phyloP scores from a whole-genome alignment of 2,329 filamentous ascomycete genomes.

The Aspergillus sp. region DNA sequence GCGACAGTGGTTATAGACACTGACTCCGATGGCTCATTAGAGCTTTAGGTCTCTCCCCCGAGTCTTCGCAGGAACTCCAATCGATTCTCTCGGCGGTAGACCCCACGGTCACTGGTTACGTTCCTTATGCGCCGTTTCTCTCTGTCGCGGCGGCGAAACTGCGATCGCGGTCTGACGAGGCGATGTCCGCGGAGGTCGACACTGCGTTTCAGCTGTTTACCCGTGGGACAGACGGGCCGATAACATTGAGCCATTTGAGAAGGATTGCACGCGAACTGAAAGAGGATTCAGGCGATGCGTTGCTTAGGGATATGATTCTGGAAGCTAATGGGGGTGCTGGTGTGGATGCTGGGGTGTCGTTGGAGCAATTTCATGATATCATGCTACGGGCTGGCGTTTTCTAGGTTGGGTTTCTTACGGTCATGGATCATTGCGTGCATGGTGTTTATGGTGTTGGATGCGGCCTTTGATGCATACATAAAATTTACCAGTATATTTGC shows the following conservation, averaged over 20 bases:
- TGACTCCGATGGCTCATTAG: constrained; percentile 44
- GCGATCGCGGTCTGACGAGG: constrained; percentile 56
- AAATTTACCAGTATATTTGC: background rate
- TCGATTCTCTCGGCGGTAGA: constrained; percentile 81
- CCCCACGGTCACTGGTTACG: constrained; percentile 74
- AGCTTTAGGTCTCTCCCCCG: constrained; percentile 75
- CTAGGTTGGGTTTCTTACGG: constrained; percentile 46
- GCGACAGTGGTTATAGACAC: no score
- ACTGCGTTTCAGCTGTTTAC: constrained; percentile 83
- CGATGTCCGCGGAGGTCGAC: constrained; percentile 68
- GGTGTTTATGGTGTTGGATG: background rate
- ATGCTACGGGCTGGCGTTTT: constrained; percentile 84
- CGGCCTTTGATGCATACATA: background rate
- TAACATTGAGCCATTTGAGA: constrained; percentile 76
- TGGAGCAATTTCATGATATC: constrained; percentile 81
- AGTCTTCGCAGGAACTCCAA: constrained; percentile 63
- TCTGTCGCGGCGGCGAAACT: constrained; percentile 86
- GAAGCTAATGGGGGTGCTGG: constrained; percentile 85
- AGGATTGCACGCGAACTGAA: constrained; percentile 78
- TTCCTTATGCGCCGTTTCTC: constrained; percentile 78
- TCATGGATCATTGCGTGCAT: background rate
- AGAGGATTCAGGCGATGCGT: constrained; percentile 78
- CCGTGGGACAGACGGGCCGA: constrained; percentile 55
- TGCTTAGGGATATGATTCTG: constrained; percentile 89
- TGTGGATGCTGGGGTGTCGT: constrained; percentile 67